Conservation (phyloP, 2,329 filamentous ascomycete species). For the Zarea fungicola region DNA sequence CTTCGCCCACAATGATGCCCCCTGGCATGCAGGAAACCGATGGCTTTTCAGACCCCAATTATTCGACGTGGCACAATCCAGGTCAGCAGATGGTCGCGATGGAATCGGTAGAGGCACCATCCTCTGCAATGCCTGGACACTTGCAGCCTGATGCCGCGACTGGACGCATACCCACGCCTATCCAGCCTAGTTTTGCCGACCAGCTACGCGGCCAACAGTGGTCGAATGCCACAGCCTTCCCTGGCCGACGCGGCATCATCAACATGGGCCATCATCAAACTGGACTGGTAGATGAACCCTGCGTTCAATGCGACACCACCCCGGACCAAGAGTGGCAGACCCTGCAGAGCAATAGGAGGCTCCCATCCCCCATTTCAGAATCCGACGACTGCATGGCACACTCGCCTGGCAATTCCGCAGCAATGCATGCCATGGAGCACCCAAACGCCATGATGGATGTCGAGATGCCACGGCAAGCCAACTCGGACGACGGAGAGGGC, state of each 20-base stretch:
- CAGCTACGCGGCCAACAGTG: slow-evolving; percentile 50
- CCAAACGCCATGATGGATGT: slow-evolving; percentile 34
- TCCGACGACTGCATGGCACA: slow-evolving; percentile 43
- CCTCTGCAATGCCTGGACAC: slow-evolving; percentile 18
- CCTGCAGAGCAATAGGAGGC: slow-evolving; percentile 47
- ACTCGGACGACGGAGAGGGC: slow-evolving; percentile 23
- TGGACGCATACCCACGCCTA: slow-evolving; percentile 53
- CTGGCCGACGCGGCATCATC: slow-evolving; percentile 29
- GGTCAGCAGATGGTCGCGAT: not conserved
- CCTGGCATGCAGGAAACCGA: slow-evolving; percentile 37
- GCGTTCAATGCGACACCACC: slow-evolving; percentile 39
- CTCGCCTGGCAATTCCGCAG: slow-evolving; percentile 24
- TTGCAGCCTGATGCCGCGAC: slow-evolving; percentile 19
- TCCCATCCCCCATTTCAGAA: slow-evolving; percentile 58
- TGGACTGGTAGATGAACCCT: slow-evolving; percentile 31
- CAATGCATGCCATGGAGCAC: slow-evolving; percentile 37
- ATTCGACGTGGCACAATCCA: slow-evolving; percentile 3
- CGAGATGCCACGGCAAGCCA: slow-evolving; percentile 22
- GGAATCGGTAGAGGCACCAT: slow-evolving; percentile 1
- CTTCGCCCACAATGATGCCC: slow-evolving; percentile 32
- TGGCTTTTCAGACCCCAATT: slow-evolving; percentile 14
- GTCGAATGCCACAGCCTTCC: slow-evolving; percentile 27
- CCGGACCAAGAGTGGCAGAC: slow-evolving; percentile 47
- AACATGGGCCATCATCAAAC: slow-evolving; percentile 37
- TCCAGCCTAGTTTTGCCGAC: slow-evolving; percentile 52